Percentiles rank a stretch among this genome's conserved stretches.
These are phyloP conservation scores for Aspergillus bertholletiae DNA, from an alignment of 495 filamentous ascomycete genomes.

Conservation along the genomic window DNA sequence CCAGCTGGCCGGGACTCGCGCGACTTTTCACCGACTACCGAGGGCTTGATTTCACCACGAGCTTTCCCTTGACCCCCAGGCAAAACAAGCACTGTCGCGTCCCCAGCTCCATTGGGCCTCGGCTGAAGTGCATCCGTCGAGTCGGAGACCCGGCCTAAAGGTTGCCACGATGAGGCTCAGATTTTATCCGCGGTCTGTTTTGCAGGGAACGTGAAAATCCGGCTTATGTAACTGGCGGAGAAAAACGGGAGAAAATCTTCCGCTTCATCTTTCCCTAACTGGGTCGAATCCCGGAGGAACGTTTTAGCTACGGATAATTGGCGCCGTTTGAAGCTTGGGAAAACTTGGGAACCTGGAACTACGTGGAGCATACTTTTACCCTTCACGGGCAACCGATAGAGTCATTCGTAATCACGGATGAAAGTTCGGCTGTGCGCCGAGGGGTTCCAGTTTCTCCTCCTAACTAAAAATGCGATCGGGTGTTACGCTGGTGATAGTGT, in stretches of 20 bases:
- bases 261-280: background rate
- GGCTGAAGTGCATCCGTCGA: background rate
- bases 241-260: constrained; percentile 3
- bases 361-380: too few species aligned
- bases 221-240: background rate
- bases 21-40: background rate
- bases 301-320: background rate
- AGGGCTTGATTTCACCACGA: background rate
- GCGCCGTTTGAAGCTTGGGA: too few species aligned
- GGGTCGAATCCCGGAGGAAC: constrained; percentile 2
- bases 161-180: background rate
- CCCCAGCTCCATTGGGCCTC: background rate
- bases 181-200: background rate
- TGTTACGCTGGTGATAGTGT: background rate
- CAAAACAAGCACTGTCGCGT: background rate
- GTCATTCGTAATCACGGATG: background rate
- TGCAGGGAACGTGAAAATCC: background rate
- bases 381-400: background rate
- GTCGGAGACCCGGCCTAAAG: background rate
- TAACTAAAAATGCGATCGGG: background rate
- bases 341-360: too few species aligned
- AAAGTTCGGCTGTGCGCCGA: background rate
- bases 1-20: background rate
- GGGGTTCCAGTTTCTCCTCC: background rate
- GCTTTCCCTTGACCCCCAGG: background rate